Conservation (phyloP, 148 eudicot genomes). For the Talinum fruticosum region DNA sequence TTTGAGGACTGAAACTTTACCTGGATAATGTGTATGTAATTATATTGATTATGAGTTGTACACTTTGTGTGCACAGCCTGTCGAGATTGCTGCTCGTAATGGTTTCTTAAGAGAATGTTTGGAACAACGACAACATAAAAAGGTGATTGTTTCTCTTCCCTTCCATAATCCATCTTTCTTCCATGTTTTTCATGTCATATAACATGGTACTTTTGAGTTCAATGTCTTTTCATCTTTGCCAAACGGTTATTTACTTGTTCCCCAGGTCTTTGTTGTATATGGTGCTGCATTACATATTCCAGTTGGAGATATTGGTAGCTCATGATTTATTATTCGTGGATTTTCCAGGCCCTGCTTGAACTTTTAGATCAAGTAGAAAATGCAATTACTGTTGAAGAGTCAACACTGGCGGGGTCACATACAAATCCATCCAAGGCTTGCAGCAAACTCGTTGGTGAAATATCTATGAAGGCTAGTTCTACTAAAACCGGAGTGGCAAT, state of each 20-base stretch:
- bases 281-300: neutral
- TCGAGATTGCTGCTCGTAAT: slow-evolving; percentile 28
- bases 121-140: slow-evolving; percentile 75
- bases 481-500: slow-evolving; percentile 17
- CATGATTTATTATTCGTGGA: slow-evolving; percentile 4
- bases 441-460: slow-evolving; percentile 25
- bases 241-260: neutral
- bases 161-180: neutral
- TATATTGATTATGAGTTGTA: slow-evolving; percentile 15
- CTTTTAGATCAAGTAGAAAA: slow-evolving; percentile 87
- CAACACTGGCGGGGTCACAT: slow-evolving; percentile 23
- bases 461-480: slow-evolving; percentile 13
- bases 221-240: neutral
- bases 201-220: neutral
- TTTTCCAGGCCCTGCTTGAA: slow-evolving; percentile 73
- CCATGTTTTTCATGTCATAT: neutral
- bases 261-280: neutral
- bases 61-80: slow-evolving; percentile 43
- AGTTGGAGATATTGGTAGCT: slow-evolving; percentile 1
- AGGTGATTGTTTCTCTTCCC: slow-evolving; percentile 34
- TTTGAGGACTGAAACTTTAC: neutral
- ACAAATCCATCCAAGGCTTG: slow-evolving; percentile 22
- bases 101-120: slow-evolving; percentile 36
- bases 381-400: slow-evolving; percentile 60
- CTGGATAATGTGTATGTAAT: neutral